A percentile compares a stretch with the other conserved stretches of the same genome.
These are phyloP conservation scores for Talaromyces wortmannii DNA, from an alignment of 495 filamentous ascomycete species.

Conservation along the genomic window DNA sequence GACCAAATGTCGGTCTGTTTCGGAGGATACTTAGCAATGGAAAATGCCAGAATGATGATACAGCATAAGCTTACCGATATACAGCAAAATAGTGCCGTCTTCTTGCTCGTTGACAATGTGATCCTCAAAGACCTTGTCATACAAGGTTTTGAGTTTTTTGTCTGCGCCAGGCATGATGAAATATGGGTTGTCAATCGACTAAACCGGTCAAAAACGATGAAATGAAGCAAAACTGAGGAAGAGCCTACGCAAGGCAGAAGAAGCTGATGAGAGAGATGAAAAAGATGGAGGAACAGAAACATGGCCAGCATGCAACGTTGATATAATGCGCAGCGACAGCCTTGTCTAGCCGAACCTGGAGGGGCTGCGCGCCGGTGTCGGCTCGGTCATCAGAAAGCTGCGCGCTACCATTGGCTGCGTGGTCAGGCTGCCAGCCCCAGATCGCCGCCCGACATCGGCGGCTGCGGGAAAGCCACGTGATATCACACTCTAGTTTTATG, in stretches of 20 bases:
- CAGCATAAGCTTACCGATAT: constrained; percentile 61
- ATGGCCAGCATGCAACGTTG: not conserved
- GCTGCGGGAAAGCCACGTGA: no score
- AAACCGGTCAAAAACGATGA: not conserved
- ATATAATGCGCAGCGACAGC: not conserved
- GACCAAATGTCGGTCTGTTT: constrained; percentile 80
- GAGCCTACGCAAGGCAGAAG: not conserved
- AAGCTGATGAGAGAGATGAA: not conserved
- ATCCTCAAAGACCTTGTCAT: constrained; percentile 93
- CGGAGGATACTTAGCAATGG: constrained; percentile 2
- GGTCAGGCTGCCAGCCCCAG: not conserved
- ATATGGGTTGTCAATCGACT: no score
- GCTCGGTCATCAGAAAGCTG: not conserved
- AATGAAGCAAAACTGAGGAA: not conserved
- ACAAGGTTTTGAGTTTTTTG: constrained; percentile 75
- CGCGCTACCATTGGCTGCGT: not conserved
- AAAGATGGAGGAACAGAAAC: not conserved
- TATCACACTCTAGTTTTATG: no score
- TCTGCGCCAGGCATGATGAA: constrained; percentile 74
- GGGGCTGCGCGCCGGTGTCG: constrained; percentile 3
- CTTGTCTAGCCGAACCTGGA: constrained; percentile 3
- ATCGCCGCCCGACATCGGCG: constrained; percentile 1
- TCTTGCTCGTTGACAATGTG: constrained; percentile 93
- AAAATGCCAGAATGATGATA: not conserved
- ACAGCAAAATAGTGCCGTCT: constrained; percentile 86